These are phyloP conservation scores for Seiridium unicorne DNA, from an alignment of 2,329 filamentous ascomycete species.

Conservation along the genomic window DNA sequence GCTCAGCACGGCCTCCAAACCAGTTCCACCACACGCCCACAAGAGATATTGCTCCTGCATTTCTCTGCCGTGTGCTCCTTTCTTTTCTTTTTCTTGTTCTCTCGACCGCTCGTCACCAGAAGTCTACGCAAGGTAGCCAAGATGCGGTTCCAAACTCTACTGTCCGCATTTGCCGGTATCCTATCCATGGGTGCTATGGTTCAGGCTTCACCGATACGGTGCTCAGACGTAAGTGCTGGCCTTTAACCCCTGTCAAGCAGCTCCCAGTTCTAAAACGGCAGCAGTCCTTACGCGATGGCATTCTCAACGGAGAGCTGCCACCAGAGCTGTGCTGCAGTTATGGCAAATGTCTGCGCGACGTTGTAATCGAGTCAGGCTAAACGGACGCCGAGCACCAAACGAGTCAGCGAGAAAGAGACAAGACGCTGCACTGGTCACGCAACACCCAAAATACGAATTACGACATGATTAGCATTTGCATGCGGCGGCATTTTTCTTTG, in stretches of 20 bases:
- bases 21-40: too few species aligned
- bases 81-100: too few species aligned
- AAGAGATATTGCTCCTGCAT: too few species aligned
- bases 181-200: neutral
- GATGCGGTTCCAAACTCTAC: neutral
- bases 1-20: too few species aligned
- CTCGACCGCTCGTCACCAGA: too few species aligned
- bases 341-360: conserved; percentile 9
- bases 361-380: conserved; percentile 5
- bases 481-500: neutral
- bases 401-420: neutral
- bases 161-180: neutral
- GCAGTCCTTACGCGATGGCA: conserved; percentile 9
- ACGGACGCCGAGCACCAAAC: neutral
- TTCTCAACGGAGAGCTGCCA: conserved; percentile 8
- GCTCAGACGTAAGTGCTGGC: neutral
- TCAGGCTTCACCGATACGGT: neutral
- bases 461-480: conserved; percentile 6
- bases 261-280: neutral
- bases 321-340: conserved; percentile 12
- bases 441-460: neutral
- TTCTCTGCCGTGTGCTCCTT: too few species aligned
- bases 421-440: neutral
- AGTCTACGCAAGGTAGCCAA: neutral
- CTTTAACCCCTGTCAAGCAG: neutral